A percentile compares a stretch with the other conserved stretches of the same genome.
phyloP scores from a whole-genome alignment of 331 rosid species.

The Malus hybrid region DNA sequence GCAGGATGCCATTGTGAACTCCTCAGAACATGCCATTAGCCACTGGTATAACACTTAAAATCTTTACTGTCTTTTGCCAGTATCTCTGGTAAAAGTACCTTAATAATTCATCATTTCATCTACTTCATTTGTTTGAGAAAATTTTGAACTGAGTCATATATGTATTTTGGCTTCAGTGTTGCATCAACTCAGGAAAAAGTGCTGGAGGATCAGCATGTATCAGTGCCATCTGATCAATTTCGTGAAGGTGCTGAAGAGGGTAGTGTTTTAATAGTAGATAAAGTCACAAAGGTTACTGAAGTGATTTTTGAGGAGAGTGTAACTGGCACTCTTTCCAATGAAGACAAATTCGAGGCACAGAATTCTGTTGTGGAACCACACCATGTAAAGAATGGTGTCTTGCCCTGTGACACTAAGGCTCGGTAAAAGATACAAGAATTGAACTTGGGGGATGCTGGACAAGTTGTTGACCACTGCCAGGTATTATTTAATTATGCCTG shows the following conservation, averaged over 20 bases:
- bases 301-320: conserved; percentile 44
- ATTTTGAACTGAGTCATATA: not conserved
- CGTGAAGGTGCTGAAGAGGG: conserved; percentile 43
- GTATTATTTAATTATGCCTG: conserved; percentile 17
- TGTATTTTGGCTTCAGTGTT: conserved; percentile 41
- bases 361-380: conserved; percentile 22
- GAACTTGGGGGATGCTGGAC: conserved; percentile 25
- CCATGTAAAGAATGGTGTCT: conserved; percentile 23
- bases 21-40: conserved; percentile 24
- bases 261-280: conserved; percentile 44
- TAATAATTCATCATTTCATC: not conserved
- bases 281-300: conserved; percentile 54
- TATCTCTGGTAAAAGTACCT: not conserved
- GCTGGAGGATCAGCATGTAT: conserved; percentile 23
- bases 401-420: conserved; percentile 24
- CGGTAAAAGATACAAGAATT: conserved; percentile 23
- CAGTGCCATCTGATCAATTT: conserved; percentile 31
- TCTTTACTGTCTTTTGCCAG: not conserved
- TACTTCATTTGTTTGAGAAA: not conserved
- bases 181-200: conserved; percentile 28
- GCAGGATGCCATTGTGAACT: conserved; percentile 16
- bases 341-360: conserved; percentile 24
- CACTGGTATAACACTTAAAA: conserved; percentile 32
- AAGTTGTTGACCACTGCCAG: conserved; percentile 28
- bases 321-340: conserved; percentile 16